phyloP scores from a whole-genome alignment of 2,329 filamentous ascomycete species.

The Biscogniauxia mediterranea region DNA sequence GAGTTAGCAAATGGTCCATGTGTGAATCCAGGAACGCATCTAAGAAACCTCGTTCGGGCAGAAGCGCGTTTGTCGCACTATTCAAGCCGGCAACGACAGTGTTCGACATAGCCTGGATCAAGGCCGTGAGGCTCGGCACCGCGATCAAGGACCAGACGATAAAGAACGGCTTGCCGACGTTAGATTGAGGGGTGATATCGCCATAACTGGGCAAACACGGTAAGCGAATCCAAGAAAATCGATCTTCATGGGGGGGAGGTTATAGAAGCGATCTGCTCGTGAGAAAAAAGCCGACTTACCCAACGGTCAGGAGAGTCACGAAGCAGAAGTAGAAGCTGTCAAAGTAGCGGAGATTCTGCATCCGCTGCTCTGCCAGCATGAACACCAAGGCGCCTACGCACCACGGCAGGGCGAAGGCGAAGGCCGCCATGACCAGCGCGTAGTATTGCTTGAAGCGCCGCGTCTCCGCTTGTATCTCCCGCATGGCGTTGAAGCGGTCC shows the following conservation, averaged over 20 bases:
- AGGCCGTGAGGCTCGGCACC: slow-evolving; percentile 7
- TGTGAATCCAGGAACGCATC: slow-evolving; percentile 3
- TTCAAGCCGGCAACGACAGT: slow-evolving; percentile 7
- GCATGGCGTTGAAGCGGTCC: slow-evolving; percentile 12
- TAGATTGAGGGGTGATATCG: slow-evolving; percentile 7
- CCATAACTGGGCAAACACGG: slow-evolving; percentile 1
- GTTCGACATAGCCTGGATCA: slow-evolving; percentile 10
- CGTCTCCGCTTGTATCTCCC: slow-evolving; percentile 8
- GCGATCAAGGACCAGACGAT: slow-evolving; percentile 10
- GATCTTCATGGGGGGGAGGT: neutral
- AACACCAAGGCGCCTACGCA: slow-evolving; percentile 10
- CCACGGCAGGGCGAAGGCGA: slow-evolving; percentile 5
- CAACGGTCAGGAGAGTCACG: slow-evolving; percentile 9
- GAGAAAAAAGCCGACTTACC: neutral
- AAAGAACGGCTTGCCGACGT: slow-evolving; percentile 9
- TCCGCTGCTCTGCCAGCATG: slow-evolving; percentile 5
- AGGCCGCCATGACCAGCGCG: neutral
- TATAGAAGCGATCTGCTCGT: neutral
- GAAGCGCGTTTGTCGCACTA: slow-evolving; percentile 4
- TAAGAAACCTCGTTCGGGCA: slow-evolving; percentile 9
- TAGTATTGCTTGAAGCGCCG: slow-evolving; percentile 11
- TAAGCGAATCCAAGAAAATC: neutral
- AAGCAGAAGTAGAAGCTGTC: slow-evolving; percentile 14
- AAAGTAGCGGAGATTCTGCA: slow-evolving; percentile 8
- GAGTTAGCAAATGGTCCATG: slow-evolving; percentile 6